Percentiles rank a stretch among this genome's conserved stretches.
phyloP scores from a whole-genome alignment of 352 stramenopile genomes.

The Blastocystis sp. region DNA sequence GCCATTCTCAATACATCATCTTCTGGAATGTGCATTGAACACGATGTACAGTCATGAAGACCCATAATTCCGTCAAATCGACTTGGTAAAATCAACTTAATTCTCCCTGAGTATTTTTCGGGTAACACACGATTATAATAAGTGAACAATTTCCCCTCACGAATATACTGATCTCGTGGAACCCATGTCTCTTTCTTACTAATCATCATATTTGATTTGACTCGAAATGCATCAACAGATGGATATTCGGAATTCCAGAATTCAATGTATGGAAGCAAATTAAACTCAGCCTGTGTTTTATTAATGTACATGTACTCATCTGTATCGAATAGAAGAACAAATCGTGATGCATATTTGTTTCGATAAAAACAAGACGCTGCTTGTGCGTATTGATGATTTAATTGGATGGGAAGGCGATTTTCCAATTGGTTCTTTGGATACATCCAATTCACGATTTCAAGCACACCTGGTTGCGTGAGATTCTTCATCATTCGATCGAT shows the following conservation, averaged over 20 bases:
- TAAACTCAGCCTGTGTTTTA: not conserved
- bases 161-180: not conserved
- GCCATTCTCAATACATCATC: not conserved
- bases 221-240: not conserved
- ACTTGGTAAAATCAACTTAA: not conserved
- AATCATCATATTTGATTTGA: not conserved
- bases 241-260: conserved; percentile 1
- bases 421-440: not conserved
- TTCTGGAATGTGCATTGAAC: not conserved
- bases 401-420: not conserved
- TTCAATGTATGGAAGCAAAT: not conserved
- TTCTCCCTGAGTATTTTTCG: not conserved
- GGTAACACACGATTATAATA: not conserved
- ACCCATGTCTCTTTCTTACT: not conserved
- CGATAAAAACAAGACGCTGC: conserved; percentile 37
- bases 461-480: not conserved
- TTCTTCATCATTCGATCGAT: not conserved
- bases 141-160: not conserved
- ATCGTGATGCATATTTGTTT: conserved; percentile 1
- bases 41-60: not conserved
- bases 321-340: conserved; percentile 3
- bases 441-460: not conserved
- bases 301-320: conserved; percentile 18
- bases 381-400: not conserved
- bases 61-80: conserved; percentile 10